These are phyloP conservation scores for Forsythia viridissima DNA, from an alignment of 257 asterid genomes.

Conservation along the genomic window DNA sequence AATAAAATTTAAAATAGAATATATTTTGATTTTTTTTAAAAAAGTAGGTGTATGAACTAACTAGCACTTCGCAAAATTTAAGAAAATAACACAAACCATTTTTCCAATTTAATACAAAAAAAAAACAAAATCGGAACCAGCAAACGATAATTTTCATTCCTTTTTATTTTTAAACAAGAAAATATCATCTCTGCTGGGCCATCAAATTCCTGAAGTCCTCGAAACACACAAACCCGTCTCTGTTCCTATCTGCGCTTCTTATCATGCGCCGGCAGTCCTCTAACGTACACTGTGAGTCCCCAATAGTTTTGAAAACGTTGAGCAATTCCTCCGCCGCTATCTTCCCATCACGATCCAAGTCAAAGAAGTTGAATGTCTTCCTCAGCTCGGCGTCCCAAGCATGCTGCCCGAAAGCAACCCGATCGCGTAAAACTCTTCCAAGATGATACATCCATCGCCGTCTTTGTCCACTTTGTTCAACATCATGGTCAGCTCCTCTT, in stretches of 20 bases:
- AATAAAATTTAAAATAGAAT: no score
- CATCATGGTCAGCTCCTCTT: slow-evolving; percentile 54
- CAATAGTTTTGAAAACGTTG: slow-evolving; percentile 56
- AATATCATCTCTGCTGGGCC: slow-evolving; percentile 49
- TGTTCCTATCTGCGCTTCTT: slow-evolving; percentile 58
- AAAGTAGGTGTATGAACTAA: no score
- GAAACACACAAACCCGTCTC: slow-evolving; percentile 87
- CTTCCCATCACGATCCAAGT: slow-evolving; percentile 75
- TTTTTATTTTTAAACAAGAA: slow-evolving; percentile 20
- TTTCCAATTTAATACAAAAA: neutral
- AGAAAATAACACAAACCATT: neutral
- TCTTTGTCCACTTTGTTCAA: slow-evolving; percentile 61
- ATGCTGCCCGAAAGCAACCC: slow-evolving; percentile 62
- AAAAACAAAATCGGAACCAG: neutral
- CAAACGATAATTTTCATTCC: slow-evolving; percentile 17
- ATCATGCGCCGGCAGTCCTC: slow-evolving; percentile 94
- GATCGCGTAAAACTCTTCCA: slow-evolving; percentile 57
- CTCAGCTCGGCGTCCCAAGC: slow-evolving; percentile 51
- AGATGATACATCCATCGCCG: slow-evolving; percentile 70
- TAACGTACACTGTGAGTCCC: slow-evolving; percentile 70
- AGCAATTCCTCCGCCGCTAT: slow-evolving; percentile 80
- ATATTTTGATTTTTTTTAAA: no score
- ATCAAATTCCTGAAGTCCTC: slow-evolving; percentile 82
- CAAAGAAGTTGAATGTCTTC: slow-evolving; percentile 71
- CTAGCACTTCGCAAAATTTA: no score